Evolutionary conservation across 2,329 filamentous ascomycete genomes (phyloP).

Genomic region (Geosmithia flava): DNA sequence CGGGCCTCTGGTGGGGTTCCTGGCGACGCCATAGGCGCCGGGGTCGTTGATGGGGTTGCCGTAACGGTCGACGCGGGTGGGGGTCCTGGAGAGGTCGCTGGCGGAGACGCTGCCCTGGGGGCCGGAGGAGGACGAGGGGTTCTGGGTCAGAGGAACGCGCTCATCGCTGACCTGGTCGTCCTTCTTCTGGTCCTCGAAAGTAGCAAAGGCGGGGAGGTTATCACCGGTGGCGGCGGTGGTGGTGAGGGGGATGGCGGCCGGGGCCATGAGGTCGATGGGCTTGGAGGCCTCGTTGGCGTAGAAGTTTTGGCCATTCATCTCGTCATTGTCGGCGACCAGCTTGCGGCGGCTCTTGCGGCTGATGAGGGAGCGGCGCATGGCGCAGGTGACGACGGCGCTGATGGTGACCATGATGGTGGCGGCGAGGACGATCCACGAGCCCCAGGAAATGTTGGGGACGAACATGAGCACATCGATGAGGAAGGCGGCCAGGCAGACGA

Average conservation of each 20-base stretch:
- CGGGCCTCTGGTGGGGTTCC: conserved; percentile 17
- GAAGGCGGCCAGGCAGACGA: conserved; percentile 77
- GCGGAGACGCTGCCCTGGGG: conserved; percentile 11
- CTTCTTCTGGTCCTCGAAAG: conserved; percentile 56
- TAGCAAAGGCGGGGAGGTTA: conserved; percentile 43
- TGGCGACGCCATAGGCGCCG: conserved; percentile 33
- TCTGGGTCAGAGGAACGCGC: conserved; percentile 55
- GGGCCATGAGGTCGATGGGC: conserved; percentile 23
- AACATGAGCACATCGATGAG: conserved; percentile 90
- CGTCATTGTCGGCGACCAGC: conserved; percentile 83
- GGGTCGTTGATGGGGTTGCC: conserved; percentile 41
- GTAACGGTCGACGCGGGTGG: conserved; percentile 45
- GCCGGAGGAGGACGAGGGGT: conserved; percentile 29
- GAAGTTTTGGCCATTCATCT: conserved; percentile 93
- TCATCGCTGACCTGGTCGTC: conserved; percentile 55
- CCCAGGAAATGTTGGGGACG: conserved; percentile 87
- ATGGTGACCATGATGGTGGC: conserved; percentile 77
- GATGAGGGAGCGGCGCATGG: conserved; percentile 86
- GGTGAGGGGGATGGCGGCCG: conserved; percentile 47
- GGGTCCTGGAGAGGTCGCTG: conserved; percentile 23
- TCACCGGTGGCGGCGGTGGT: conserved; percentile 13
- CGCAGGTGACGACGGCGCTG: conserved; percentile 77
- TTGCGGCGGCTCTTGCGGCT: conserved; percentile 87
- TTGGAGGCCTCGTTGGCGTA: conserved; percentile 60
- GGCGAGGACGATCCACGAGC: conserved; percentile 83